Conservation (phyloP, 1,284 basidiomycete genomes). For the Pascua guehoae region DNA sequence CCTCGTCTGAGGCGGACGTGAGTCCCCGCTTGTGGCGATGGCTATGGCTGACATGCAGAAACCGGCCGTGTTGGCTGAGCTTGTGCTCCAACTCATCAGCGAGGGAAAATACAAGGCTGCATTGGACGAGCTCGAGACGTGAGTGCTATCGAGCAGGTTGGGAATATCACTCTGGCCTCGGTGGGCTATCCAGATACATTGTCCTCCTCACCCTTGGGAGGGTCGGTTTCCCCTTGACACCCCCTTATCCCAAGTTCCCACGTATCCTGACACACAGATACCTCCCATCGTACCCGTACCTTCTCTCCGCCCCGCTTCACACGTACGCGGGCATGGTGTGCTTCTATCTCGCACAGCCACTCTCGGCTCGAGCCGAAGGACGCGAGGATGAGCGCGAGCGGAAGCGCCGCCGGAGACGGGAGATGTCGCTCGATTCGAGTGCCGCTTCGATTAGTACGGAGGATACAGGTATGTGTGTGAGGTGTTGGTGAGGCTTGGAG, state of each 20-base stretch:
- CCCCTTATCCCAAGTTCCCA: too few relatives aligned
- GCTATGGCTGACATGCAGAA: conserved; percentile 54
- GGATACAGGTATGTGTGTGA: not conserved
- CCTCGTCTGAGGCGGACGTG: conserved; percentile 27
- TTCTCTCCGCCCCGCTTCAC: conserved; percentile 71
- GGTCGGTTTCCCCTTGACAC: too few relatives aligned
- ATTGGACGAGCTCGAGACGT: conserved; percentile 80
- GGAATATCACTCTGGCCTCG: not conserved
- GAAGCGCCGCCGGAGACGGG: not conserved
- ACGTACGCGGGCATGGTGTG: conserved; percentile 73
- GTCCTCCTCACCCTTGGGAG: too few relatives aligned
- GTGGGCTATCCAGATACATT: too few relatives aligned
- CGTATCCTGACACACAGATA: conserved; percentile 56
- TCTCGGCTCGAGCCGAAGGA: conserved; percentile 5
- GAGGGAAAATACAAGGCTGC: conserved; percentile 62
- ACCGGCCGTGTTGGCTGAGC: conserved; percentile 68
- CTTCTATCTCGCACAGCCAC: conserved; percentile 53
- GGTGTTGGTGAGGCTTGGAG: too few relatives aligned
- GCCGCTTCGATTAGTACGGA: too few relatives aligned
- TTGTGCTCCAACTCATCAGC: conserved; percentile 64
- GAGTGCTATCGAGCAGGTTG: conserved; percentile 31
- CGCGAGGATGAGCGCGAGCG: not conserved
- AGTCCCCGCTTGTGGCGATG: too few relatives aligned
- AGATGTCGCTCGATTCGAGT: too few relatives aligned
- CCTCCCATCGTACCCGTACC: conserved; percentile 76